phyloP scores from a whole-genome alignment of 345 rosid genomes.

The Rubroshorea leprosula region DNA sequence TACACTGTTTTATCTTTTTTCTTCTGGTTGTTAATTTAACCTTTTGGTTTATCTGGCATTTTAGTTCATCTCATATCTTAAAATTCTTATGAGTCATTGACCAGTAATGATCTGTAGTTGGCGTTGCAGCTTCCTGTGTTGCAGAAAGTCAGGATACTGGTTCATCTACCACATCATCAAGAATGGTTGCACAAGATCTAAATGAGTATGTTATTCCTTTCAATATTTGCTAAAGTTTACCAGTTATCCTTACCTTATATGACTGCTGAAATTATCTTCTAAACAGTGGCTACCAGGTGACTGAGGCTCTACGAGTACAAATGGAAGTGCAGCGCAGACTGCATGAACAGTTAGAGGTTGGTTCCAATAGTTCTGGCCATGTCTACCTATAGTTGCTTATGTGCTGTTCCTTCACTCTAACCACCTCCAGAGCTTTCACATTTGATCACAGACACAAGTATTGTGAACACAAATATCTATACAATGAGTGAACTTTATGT shows the following conservation, averaged over 20 bases:
- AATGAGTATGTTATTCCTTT: conserved; percentile 55
- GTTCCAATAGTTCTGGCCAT: conserved; percentile 14
- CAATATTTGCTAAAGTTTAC: background rate
- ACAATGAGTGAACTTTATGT: too few species aligned
- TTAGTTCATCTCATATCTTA: background rate
- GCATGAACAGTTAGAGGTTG: conserved; percentile 93
- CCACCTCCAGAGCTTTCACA: background rate
- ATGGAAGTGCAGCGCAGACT: conserved; percentile 97
- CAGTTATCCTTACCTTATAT: background rate
- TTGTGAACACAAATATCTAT: background rate
- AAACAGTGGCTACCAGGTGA: conserved; percentile 73
- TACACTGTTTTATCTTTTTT: too few species aligned
- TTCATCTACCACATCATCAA: conserved; percentile 62
- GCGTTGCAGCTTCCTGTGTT: conserved; percentile 49
- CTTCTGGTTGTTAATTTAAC: too few species aligned
- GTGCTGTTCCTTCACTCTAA: too few species aligned
- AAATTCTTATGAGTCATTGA: background rate
- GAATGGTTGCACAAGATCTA: conserved; percentile 57
- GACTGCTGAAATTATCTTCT: conserved; percentile 22
- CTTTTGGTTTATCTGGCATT: too few species aligned
- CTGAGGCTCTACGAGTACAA: conserved; percentile 89
- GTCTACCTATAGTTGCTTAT: background rate
- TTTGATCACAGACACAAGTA: too few species aligned
- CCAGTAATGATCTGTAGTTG: conserved; percentile 15
- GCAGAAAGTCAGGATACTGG: conserved; percentile 88